phyloP scores from a whole-genome alignment of 164 flowering plant species.

The Macadamia tetraphylla region DNA sequence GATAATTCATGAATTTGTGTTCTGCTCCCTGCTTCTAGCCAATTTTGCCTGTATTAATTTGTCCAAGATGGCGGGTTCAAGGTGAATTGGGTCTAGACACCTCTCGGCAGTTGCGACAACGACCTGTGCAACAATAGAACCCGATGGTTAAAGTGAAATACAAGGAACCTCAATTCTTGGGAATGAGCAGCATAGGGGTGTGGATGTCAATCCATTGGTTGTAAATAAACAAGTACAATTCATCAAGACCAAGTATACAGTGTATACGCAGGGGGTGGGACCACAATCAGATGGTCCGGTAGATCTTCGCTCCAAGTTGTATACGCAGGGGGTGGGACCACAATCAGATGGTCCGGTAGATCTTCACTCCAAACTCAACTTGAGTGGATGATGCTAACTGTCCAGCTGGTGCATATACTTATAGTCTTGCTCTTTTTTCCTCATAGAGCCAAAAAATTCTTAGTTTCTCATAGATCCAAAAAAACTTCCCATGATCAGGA shows the following conservation, averaged over 20 bases:
- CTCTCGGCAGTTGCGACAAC: conserved; percentile 80
- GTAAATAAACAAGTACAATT: too few relatives aligned
- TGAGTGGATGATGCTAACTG: background rate
- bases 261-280: too few relatives aligned
- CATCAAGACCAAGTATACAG: too few relatives aligned
- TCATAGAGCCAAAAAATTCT: too few relatives aligned
- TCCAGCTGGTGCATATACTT: too few relatives aligned
- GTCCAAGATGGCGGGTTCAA: conserved; percentile 92
- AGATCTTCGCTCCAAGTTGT: background rate
- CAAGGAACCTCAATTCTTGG: background rate
- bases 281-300: too few relatives aligned
- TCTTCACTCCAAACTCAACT: background rate
- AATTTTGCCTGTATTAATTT: conserved; percentile 84
- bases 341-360: too few relatives aligned
- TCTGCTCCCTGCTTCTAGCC: conserved; percentile 43
- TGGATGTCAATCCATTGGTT: background rate
- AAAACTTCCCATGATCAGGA: too few relatives aligned
- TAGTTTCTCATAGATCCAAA: too few relatives aligned
- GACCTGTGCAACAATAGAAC: conserved; percentile 45
- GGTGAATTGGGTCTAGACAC: conserved; percentile 79
- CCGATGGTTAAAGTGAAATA: background rate
- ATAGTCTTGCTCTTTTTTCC: too few relatives aligned
- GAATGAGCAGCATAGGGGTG: background rate
- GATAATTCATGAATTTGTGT: conserved; percentile 10
- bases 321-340: too few relatives aligned